These are phyloP conservation scores for Plasmodiophora brassicae DNA, from an alignment of 208 protist genomes.

Conservation along the genomic window DNA sequence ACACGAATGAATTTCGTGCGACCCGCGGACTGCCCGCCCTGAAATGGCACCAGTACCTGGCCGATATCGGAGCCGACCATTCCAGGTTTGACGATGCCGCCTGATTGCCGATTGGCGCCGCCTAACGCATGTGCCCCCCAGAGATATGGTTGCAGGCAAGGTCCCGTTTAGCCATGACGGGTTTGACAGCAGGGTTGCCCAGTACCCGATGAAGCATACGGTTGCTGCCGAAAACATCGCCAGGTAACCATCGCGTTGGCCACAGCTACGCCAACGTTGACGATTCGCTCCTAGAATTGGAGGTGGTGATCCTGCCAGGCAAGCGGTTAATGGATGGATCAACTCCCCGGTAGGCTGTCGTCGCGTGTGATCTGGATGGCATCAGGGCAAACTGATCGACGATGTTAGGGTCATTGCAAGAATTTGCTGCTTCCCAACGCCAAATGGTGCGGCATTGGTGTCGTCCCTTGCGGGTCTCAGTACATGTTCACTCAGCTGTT, in stretches of 20 bases:
- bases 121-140: too few species aligned
- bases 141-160: slow-evolving; percentile 21
- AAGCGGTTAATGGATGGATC: slow-evolving; percentile 32
- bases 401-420: slow-evolving; percentile 35
- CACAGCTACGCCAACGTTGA: not conserved
- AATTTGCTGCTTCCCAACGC: not conserved
- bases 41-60: slow-evolving; percentile 30
- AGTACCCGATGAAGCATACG: slow-evolving; percentile 27
- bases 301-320: not conserved
- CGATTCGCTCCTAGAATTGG: not conserved
- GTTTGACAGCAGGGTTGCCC: not conserved
- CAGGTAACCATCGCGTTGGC: not conserved
- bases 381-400: not conserved
- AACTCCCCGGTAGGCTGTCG: slow-evolving; percentile 22
- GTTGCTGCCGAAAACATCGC: slow-evolving; percentile 33
- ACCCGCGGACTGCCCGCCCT: not conserved
- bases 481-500: slow-evolving; percentile 24
- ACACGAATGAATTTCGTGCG: slow-evolving; percentile 41
- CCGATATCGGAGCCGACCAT: slow-evolving; percentile 34
- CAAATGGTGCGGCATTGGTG: slow-evolving; percentile 18
- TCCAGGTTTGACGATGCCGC: too few species aligned
- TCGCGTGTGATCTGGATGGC: not conserved
- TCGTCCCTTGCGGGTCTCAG: not conserved
- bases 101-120: too few species aligned
- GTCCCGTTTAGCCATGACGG: slow-evolving; percentile 27